Conservation (phyloP, 129 eudicot genomes). For the Flaveria linearis region DNA sequence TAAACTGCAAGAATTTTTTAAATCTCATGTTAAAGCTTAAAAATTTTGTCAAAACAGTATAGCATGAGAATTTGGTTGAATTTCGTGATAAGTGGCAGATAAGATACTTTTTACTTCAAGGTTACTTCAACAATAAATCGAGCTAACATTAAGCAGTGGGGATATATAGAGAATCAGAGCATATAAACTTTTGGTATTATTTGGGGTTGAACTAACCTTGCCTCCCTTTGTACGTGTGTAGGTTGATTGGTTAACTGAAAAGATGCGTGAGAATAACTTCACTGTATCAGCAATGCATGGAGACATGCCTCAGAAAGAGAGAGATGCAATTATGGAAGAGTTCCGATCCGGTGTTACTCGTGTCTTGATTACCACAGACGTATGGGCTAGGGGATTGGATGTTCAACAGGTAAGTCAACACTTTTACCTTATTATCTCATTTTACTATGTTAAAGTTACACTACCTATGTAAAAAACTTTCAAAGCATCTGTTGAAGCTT, state of each 20-base stretch:
- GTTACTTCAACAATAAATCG: neutral
- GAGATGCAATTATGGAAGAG: conserved; percentile 95
- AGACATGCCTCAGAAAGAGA: conserved; percentile 94
- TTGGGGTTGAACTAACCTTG: neutral
- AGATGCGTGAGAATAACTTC: conserved; percentile 92
- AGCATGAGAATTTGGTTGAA: neutral
- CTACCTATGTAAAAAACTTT: neutral
- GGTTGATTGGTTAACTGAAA: conserved; percentile 97
- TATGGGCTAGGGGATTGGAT: conserved; percentile 96
- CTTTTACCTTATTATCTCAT: neutral
- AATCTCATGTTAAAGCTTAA: neutral
- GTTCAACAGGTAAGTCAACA: conserved; percentile 76
- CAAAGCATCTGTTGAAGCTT: conserved; percentile 43
- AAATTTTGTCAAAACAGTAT: too few species aligned
- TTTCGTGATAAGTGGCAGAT: neutral
- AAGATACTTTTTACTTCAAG: neutral
- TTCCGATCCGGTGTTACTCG: conserved; percentile 75
- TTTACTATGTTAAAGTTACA: neutral
- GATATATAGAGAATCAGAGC: too few species aligned
- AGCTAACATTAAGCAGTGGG: neutral
- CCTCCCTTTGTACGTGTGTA: conserved; percentile 15
- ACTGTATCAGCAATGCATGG: conserved; percentile 97
- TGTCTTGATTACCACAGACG: conserved; percentile 91
- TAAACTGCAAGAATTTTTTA: neutral
- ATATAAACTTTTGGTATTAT: neutral